Evolutionary conservation across 1,284 basidiomycete species (phyloP), one percentile per base, ranked within the genome.

Genomic region (Kwoniella shivajii): DNA sequence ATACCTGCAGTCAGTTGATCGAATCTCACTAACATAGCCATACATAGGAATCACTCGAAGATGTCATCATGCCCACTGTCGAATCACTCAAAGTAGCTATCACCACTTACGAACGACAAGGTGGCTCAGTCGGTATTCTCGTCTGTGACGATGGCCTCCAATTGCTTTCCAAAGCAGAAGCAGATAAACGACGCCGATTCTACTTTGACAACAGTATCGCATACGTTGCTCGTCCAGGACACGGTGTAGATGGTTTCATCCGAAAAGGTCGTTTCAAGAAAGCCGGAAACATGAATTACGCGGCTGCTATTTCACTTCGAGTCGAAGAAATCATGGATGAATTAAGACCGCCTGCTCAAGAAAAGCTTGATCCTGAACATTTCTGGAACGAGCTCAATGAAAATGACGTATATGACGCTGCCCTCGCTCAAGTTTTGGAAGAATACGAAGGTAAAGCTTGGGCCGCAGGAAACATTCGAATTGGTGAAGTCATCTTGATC

Each of bases 211-310:
- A 91, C 69, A 87, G 85, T 67, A 88, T 91, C 66, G 88, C 87
- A 34, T 92, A 88, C 84, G 87, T 91, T 56, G 86, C 90, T 22
- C 85, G 90, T 47, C 89, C 90, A 3, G 82, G 81, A 44, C 85
- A 88, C 72, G 83, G 85, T 66, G 65, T 74, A 18, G 84, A 84
- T 67, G 89, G 88, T 0, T 92, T 85, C 79, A 82, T 84, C 54
- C 88, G 91, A 51, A 87, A 88, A n/a, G 91, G 91, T 59, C 85
- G 89, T 29, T 92, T 92, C 82, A 92, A 92, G 82, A 92, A 92
- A 78, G 69, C 89, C 0, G 87, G 85, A 0, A 92, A 93, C 76
- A 89, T 92, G 87, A 93, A 93, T 76, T 91, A 89, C 72, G 89
- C 83, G 2, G 83, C 89, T 30, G 80, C 81, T 42, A 80, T 92